Evolutionary conservation across 345 rosid genomes (phyloP).

Genomic region (Passiflora organensis): DNA sequence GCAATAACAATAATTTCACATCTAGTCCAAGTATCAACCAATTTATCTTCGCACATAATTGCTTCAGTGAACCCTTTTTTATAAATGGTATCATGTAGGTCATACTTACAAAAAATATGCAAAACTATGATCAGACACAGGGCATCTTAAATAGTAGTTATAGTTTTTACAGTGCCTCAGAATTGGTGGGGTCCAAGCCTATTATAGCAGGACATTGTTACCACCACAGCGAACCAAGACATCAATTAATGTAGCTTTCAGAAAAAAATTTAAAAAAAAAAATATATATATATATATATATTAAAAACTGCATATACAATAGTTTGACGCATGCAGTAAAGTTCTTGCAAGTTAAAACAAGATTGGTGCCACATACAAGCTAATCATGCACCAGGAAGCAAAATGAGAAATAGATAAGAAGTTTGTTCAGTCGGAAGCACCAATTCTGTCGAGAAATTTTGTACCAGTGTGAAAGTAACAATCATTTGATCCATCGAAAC

Average conservation of each 20-base stretch:
- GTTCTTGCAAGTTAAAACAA: neutral
- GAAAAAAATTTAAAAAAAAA: neutral
- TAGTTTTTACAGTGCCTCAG: no score
- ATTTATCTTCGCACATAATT: no score
- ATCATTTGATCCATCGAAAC: constrained; percentile 93
- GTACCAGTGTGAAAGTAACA: constrained; percentile 95
- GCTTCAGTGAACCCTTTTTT: no score
- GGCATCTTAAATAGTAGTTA: no score
- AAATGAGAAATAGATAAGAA: neutral
- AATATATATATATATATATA: no score
- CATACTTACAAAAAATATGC: no score
- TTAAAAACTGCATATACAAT: neutral
- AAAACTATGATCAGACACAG: no score
- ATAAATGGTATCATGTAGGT: no score
- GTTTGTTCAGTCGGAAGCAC: neutral
- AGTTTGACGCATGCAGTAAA: neutral
- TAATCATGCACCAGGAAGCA: neutral
- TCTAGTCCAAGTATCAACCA: no score
- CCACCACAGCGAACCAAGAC: neutral
- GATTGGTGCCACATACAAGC: neutral
- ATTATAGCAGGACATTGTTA: no score
- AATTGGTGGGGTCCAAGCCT: no score
- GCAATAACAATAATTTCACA: no score
- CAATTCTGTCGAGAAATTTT: constrained; percentile 10
- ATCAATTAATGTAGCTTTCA: neutral